phyloP scores from a whole-genome alignment of 371 early-diverging fungal species.

The Haplosporangium sp. region DNA sequence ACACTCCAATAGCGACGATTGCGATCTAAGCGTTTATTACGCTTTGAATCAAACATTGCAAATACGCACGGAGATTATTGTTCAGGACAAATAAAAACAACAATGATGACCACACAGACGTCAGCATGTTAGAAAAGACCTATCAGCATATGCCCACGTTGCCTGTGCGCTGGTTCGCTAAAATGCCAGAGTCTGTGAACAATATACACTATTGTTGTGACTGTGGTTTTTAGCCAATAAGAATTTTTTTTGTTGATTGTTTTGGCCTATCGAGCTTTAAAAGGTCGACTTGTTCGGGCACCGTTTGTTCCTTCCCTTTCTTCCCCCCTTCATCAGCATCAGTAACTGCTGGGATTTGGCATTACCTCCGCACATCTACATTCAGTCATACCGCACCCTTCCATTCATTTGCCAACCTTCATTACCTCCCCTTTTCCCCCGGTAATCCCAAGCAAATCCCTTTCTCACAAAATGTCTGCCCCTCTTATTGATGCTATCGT shows the following conservation, averaged over 20 bases:
- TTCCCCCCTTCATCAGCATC: slow-evolving; percentile 43
- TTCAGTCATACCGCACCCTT: slow-evolving; percentile 27
- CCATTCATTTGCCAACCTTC: slow-evolving; percentile 28
- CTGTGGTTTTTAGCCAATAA: slow-evolving; percentile 13
- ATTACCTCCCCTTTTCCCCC: slow-evolving; percentile 5
- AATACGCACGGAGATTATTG: background rate
- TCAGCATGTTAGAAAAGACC: background rate
- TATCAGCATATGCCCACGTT: background rate
- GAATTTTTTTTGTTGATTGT: slow-evolving; percentile 16
- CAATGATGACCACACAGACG: background rate
- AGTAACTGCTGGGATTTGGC: slow-evolving; percentile 45
- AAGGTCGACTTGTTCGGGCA: slow-evolving; percentile 4
- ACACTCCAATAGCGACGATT: background rate
- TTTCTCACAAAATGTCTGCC: slow-evolving; percentile 24
- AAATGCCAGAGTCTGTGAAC: background rate
- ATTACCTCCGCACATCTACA: slow-evolving; percentile 37
- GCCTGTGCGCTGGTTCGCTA: background rate
- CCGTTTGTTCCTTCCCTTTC: slow-evolving; percentile 37
- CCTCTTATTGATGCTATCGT: slow-evolving; percentile 50
- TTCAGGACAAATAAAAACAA: background rate
- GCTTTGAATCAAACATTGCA: background rate
- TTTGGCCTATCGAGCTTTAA: slow-evolving; percentile 7
- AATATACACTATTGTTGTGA: background rate
- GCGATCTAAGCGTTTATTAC: background rate
- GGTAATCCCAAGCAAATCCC: slow-evolving; percentile 11